A percentile compares a stretch with the other conserved stretches of the same genome.
Conservation (phyloP, 2,329 filamentous ascomycete species). For the Fusarium lateritium region DNA sequence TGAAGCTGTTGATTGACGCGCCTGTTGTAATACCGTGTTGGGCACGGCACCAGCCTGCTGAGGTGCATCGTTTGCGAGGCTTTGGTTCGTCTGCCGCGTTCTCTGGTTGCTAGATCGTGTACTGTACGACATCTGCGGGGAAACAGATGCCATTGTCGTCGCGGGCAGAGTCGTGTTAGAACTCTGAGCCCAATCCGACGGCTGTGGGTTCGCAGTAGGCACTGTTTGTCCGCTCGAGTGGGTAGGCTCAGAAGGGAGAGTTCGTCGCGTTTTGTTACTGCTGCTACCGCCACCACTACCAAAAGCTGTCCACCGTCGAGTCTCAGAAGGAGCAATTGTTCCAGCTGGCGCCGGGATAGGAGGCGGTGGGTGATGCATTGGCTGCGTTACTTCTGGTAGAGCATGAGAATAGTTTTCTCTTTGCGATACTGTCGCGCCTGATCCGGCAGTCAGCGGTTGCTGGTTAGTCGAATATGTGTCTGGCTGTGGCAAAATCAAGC, state of each 20-base stretch:
- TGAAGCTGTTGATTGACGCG: constrained; percentile 50
- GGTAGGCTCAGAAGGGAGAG: constrained; percentile 37
- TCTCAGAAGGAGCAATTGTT: constrained; percentile 32
- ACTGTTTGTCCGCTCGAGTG: constrained; percentile 9
- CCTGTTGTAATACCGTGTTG: constrained; percentile 43
- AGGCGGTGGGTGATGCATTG: constrained; percentile 18
- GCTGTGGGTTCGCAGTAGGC: constrained; percentile 23
- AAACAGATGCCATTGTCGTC: constrained; percentile 27
- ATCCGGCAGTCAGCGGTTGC: constrained; percentile 13
- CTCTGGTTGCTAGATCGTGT: constrained; percentile 9
- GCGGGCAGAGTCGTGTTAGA: constrained; percentile 9
- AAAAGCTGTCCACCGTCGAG: constrained; percentile 25
- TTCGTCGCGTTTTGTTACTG: constrained; percentile 25
- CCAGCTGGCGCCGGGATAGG: constrained; percentile 28
- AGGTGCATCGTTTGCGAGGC: constrained; percentile 15
- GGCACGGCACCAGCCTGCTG: constrained; percentile 28
- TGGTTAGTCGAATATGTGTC: constrained; percentile 39
- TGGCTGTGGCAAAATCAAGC: constrained; percentile 46
- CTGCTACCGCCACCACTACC: constrained; percentile 4
- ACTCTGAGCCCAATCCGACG: constrained; percentile 35
- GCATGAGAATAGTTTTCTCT: constrained; percentile 28
- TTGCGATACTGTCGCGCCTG: constrained; percentile 35
- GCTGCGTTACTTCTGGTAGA: constrained; percentile 31
- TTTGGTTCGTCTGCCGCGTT: constrained; percentile 21
- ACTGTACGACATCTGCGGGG: constrained; percentile 33